A percentile compares a stretch with the other conserved stretches of the same genome.
These are phyloP conservation scores for Suillus luteus DNA, from an alignment of 768 basidiomycete genomes.

Conservation along the genomic window DNA sequence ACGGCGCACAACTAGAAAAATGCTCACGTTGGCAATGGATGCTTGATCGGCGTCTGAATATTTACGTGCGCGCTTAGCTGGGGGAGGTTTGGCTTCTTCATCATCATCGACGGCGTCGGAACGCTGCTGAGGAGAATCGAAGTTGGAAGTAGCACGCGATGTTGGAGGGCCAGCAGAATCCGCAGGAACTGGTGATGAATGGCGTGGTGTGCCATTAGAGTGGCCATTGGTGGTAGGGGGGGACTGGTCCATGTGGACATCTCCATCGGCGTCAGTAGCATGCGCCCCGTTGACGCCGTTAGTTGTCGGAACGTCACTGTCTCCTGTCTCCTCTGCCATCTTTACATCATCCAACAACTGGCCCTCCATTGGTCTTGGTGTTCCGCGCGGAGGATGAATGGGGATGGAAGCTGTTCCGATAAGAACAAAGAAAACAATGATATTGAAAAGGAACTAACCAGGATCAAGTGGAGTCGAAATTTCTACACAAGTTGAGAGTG, in stretches of 20 bases:
- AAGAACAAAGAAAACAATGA: conserved; percentile 27
- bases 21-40: conserved; percentile 71
- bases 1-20: conserved; percentile 48
- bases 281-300: conserved; percentile 32
- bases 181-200: conserved; percentile 42
- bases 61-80: conserved; percentile 79
- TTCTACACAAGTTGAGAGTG: conserved; percentile 41
- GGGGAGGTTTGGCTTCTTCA: conserved; percentile 68
- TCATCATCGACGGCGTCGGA: conserved; percentile 34
- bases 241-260: conserved; percentile 32
- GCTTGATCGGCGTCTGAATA: conserved; percentile 77
- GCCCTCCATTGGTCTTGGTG: conserved; percentile 47
- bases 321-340: conserved; percentile 49
- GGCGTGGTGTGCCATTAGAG: conserved; percentile 31
- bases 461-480: conserved; percentile 47
- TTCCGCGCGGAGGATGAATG: conserved; percentile 46
- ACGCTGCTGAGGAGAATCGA: conserved; percentile 32
- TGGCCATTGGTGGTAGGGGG: conserved; percentile 25
- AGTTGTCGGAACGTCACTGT: conserved; percentile 13
- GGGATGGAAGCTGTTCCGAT: conserved; percentile 44
- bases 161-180: conserved; percentile 39
- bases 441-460: conserved; percentile 41
- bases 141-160: conserved; percentile 36
- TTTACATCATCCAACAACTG: conserved; percentile 55
- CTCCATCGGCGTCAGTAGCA: conserved; percentile 29